Evolutionary conservation across 169 alveolate species (phyloP), one percentile per base, ranked within the genome.

Genomic region (Plasmodium fragile): DNA sequence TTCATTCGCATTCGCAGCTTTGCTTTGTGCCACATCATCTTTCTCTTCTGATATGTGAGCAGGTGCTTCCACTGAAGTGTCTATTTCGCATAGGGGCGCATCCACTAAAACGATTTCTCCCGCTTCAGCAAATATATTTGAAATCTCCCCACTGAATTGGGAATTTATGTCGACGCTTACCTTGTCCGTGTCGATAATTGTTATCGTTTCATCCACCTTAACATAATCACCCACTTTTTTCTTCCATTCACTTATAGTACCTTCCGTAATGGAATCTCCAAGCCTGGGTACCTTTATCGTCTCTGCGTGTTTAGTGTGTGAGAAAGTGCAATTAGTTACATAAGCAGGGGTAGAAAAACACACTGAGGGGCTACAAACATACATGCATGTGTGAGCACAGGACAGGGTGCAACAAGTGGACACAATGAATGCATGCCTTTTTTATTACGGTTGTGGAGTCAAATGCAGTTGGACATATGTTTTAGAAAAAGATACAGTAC

Each of bases 141-240:
- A 32, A 70, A 85, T n/a, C 13, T 39, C 80, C 72, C 94, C 94
- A 22, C 97, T 84, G 22, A 94, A 92, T 25, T 99, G 97, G 16
- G 99, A 92, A 95, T 98, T 97, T 43, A 98, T 97, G 77, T 98
- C 99, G 16, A 98, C 98, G 22, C 98, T 97, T 25, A 98, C 99
- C 95, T 98, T 98, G 95, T 98, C 99, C 11, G 99, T 98, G 92
- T 98, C 99, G 34, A 98, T 97, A 55, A 98, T 97, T 72, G 99
- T 99, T 30, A 98, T 95, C 32, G 98, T 95, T 82, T 98, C 99
- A 91, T 98, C 99, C 75, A 96, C 95, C 78, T 89, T 92, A 28
- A 98, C 99, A 92, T 90, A 97, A 75, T 98, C 99, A 70, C 99
- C 99, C 55, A 97, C 94, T 77, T 92, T 77, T 92, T 92, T 93